phyloP scores from a whole-genome alignment of 805 yeast species.

The Ogataea pilisensis region DNA sequence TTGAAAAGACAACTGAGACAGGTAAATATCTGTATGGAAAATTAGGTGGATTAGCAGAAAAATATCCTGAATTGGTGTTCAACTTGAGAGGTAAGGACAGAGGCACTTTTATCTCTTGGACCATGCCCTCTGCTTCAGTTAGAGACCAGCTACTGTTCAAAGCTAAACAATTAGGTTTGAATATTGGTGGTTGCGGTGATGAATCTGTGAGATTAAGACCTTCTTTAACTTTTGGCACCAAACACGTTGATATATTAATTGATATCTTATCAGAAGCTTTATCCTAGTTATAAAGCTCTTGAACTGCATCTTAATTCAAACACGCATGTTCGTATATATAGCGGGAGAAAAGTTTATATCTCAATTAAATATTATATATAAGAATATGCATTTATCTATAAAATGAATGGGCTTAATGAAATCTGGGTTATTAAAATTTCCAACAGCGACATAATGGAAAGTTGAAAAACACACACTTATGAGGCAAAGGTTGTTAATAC shows the following conservation, averaged over 20 bases:
- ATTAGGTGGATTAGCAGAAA: slow-evolving; percentile 36
- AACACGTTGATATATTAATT: slow-evolving; percentile 56
- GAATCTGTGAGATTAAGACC: slow-evolving; percentile 60
- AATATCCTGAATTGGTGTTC: slow-evolving; percentile 38
- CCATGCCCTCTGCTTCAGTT: slow-evolving; percentile 37
- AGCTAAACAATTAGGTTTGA: slow-evolving; percentile 51
- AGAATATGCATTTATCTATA: too few relatives aligned
- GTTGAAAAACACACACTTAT: too few relatives aligned
- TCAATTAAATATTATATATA: too few relatives aligned
- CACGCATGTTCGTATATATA: too few relatives aligned
- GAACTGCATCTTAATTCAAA: not conserved
- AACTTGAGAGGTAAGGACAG: slow-evolving; percentile 60
- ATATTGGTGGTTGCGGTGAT: slow-evolving; percentile 68
- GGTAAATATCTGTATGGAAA: slow-evolving; percentile 51
- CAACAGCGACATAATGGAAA: too few relatives aligned
- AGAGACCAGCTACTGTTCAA: slow-evolving; percentile 45
- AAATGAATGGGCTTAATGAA: too few relatives aligned
- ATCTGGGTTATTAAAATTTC: too few relatives aligned
- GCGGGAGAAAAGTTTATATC: too few relatives aligned
- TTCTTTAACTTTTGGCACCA: slow-evolving; percentile 53
- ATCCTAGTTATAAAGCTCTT: slow-evolving; percentile 5
- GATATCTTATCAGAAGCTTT: slow-evolving; percentile 35
- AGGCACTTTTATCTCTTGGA: slow-evolving; percentile 68
- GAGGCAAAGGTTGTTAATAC: too few relatives aligned
- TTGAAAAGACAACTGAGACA: slow-evolving; percentile 43